Evolutionary conservation across 2,329 filamentous ascomycete genomes (phyloP).

Genomic region (Exophiala alcalophila): DNA sequence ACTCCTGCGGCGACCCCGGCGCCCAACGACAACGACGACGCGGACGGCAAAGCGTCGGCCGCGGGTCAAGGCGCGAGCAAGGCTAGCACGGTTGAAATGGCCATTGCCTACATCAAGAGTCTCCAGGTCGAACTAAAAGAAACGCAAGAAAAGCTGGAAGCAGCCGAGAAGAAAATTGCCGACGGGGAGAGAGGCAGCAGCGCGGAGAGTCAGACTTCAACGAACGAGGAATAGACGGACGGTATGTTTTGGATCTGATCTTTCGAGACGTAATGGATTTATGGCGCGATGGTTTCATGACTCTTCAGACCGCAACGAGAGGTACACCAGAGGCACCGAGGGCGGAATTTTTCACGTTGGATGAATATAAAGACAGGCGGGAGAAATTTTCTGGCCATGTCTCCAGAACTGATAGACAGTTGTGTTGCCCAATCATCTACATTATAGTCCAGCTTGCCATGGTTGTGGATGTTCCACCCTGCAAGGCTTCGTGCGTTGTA

Average conservation of each 20-base stretch:
- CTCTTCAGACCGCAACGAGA: constrained; percentile 13
- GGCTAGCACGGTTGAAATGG: constrained; percentile 94
- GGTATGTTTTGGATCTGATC: background rate
- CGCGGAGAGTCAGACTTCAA: constrained; percentile 20
- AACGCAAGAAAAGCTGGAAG: constrained; percentile 61
- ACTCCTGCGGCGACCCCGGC: too few relatives aligned
- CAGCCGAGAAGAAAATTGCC: constrained; percentile 61
- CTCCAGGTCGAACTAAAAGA: constrained; percentile 70
- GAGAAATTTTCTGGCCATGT: constrained; percentile 4
- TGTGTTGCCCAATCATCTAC: constrained; percentile 11
- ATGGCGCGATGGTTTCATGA: constrained; percentile 17
- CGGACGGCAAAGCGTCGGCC: constrained; percentile 38
- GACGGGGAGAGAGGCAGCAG: constrained; percentile 23
- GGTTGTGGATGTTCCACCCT: constrained; percentile 1
- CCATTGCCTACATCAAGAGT: constrained; percentile 90
- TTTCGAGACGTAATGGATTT: constrained; percentile 3
- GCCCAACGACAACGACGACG: constrained; percentile 42
- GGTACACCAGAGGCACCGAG: constrained; percentile 4
- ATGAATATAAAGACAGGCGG: background rate
- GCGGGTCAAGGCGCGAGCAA: constrained; percentile 72
- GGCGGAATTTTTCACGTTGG: constrained; percentile 5
- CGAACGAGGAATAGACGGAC: too few relatives aligned
- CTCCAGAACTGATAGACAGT: constrained; percentile 11
- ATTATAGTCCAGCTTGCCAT: constrained; percentile 6
- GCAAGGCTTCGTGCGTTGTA: too few relatives aligned